Evolutionary conservation across 176 grass and related monocot species (phyloP), one percentile per base, ranked within the genome.

Genomic region (Typha latifolia): DNA sequence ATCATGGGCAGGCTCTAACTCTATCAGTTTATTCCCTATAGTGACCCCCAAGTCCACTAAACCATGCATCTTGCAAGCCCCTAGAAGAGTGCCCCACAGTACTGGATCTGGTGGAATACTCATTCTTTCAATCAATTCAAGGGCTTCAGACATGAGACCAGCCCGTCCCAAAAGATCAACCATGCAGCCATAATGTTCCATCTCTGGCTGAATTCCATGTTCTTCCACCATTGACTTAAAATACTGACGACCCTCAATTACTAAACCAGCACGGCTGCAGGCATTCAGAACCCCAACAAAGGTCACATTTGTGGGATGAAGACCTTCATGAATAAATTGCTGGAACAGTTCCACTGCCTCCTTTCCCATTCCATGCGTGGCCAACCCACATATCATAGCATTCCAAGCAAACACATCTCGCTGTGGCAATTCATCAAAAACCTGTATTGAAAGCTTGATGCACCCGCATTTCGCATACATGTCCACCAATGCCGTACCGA

Each of bases 391-490:
- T 19, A 90, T 80, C 83, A 90, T 90, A 56, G 80, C 59, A 16
- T 90, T 86, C 83, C 83, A 86, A 10, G 83, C 73, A 75, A 90
- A 90, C 43, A 90, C 80, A 9, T 86, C 83, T 49, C 55, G 83
- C 48, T 18, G 69, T 0, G 32, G 51, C 83, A 91, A 78, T 19
- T 64, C 70, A 61, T 86, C 63, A 10, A 91, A 86, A 52, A 84
- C 77, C 49, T 81, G 67, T 50, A 67, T 83, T 0, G 88, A 81
- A 6, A 43, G 48, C 4, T 34, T 70, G n/a, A 91, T 47, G 26
- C 26, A 81, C 0, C 88, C 88, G 0, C 84, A 91, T 62, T 91
- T 91, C 10, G 84, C 79, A 73, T 91, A 91, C 88, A 90, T 90
- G 73, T 91, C 88, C 15, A 91, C 74, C 24, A 91, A 62, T 0